These are phyloP conservation scores for Sequoia sempervirens DNA, from an alignment of 75 land plant genomes.

Conservation along the genomic window DNA sequence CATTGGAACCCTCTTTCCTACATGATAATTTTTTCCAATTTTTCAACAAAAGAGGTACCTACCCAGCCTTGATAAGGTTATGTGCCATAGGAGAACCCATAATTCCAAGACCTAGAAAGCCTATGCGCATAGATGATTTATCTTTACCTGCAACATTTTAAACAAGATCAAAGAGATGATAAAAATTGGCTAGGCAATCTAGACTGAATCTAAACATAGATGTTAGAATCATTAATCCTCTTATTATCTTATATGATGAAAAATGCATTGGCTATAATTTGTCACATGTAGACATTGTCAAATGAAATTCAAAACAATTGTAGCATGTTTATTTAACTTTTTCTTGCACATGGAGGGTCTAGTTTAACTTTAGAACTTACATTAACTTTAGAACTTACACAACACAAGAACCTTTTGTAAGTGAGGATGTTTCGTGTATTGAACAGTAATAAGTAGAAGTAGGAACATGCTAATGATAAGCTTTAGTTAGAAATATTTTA, in stretches of 20 bases:
- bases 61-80: constrained; percentile 82
- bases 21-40: background rate
- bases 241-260: background rate
- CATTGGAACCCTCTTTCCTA: background rate
- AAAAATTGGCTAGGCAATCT: background rate
- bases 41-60: constrained; percentile 2
- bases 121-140: constrained; percentile 27
- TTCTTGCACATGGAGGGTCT: background rate
- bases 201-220: background rate
- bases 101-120: constrained; percentile 87
- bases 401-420: background rate
- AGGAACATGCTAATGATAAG: background rate
- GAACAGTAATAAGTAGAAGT: background rate
- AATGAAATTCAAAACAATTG: background rate
- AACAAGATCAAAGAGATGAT: background rate
- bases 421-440: background rate
- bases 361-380: background rate
- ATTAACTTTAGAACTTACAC: background rate
- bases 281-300: background rate
- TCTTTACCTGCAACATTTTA: constrained; percentile 5
- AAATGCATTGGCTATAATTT: background rate
- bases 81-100: constrained; percentile 91
- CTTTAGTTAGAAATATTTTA: background rate
- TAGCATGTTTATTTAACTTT: background rate
- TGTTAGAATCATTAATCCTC: background rate